These are phyloP conservation scores for Euphorbia celastroides DNA, from an alignment of 441 rosid species.

Conservation along the genomic window DNA sequence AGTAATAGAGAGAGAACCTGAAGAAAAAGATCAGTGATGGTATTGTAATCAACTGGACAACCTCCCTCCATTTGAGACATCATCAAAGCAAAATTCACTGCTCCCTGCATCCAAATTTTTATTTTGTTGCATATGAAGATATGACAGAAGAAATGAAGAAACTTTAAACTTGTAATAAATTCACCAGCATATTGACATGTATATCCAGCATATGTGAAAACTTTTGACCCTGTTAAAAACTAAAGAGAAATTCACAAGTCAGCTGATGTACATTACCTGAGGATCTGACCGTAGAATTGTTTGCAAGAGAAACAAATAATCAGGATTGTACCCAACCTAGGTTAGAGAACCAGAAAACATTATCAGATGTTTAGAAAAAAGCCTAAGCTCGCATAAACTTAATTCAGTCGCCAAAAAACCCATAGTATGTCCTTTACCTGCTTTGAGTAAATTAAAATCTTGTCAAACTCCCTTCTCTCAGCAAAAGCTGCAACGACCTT, in stretches of 20 bases:
- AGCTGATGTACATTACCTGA: constrained; percentile 59
- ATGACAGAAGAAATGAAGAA: background rate
- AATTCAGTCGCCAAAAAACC: background rate
- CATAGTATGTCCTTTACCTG: constrained; percentile 50
- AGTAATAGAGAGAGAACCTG: constrained; percentile 47
- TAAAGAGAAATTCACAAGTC: background rate
- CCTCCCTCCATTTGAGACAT: constrained; percentile 99
- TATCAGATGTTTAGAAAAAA: no score
- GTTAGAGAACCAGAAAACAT: background rate
- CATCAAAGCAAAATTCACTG: constrained; percentile 98
- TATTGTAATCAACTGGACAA: constrained; percentile 95
- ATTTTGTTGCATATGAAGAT: background rate
- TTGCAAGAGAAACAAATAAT: constrained; percentile 98
- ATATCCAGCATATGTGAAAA: background rate
- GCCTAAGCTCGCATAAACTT: no score
- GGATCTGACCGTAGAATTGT: constrained; percentile 98
- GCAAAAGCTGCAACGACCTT: constrained; percentile 99
- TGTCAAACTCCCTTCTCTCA: constrained; percentile 99
- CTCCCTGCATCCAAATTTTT: constrained; percentile 57
- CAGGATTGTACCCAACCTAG: constrained; percentile 99
- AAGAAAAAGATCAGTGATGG: constrained; percentile 98
- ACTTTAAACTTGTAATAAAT: constrained; percentile 2
- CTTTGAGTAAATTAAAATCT: constrained; percentile 94
- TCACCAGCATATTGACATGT: background rate
- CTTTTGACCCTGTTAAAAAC: background rate